Conservation (phyloP, 129 eudicot genomes). For the Arctium lappa region DNA sequence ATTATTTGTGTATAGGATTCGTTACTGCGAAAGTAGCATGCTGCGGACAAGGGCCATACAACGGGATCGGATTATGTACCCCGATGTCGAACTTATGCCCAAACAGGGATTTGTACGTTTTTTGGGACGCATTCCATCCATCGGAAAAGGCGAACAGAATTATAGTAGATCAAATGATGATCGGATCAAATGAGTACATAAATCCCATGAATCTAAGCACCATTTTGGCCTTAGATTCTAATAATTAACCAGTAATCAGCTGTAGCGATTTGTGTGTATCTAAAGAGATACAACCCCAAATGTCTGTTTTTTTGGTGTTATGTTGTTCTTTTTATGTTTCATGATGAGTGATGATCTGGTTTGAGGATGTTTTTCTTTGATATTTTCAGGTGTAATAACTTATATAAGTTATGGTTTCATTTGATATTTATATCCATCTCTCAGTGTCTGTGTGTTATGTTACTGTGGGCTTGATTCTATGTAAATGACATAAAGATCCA, state of each 20-base stretch:
- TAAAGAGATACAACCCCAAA: neutral
- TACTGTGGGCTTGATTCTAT: neutral
- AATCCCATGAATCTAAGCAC: conserved; percentile 51
- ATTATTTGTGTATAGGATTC: conserved; percentile 44
- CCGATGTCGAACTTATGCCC: conserved; percentile 55
- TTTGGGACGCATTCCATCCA: conserved; percentile 80
- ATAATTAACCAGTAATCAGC: conserved; percentile 6
- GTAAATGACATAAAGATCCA: too few species aligned
- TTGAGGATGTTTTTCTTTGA: neutral
- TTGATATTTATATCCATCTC: neutral
- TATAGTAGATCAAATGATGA: conserved; percentile 41
- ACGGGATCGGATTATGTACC: conserved; percentile 71
- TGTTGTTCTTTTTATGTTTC: conserved; percentile 3
- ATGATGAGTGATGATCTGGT: conserved; percentile 6
- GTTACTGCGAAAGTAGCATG: conserved; percentile 60
- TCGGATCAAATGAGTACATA: conserved; percentile 36
- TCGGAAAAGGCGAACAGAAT: conserved; percentile 43
- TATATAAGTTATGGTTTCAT: conserved; percentile 20
- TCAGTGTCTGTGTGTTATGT: neutral
- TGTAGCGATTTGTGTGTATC: conserved; percentile 14
- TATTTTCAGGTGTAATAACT: neutral
- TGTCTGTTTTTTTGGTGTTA: conserved; percentile 12
- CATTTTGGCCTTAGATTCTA: conserved; percentile 39
- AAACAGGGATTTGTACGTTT: conserved; percentile 54
- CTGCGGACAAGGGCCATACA: conserved; percentile 82